phyloP scores from a whole-genome alignment of 2,329 filamentous ascomycete genomes.

The Verticillium isaacii region DNA sequence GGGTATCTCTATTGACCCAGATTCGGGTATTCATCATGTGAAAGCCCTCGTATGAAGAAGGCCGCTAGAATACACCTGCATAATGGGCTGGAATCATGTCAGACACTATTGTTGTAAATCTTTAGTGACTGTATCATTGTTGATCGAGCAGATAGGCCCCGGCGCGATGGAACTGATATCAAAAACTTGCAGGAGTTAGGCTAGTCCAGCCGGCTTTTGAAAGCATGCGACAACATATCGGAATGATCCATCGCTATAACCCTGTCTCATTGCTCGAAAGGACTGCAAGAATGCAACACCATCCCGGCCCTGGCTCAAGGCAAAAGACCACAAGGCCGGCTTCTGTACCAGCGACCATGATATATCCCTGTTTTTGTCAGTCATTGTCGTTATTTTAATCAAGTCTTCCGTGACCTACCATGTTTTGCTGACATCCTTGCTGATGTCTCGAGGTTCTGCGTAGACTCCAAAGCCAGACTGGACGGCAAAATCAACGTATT shows the following conservation, averaged over 20 bases:
- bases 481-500: slow-evolving; percentile 45
- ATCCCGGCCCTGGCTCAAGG: slow-evolving; percentile 54
- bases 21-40: slow-evolving; percentile 19
- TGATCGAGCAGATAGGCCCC: too few species aligned
- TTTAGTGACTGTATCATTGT: too few species aligned
- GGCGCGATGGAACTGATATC: too few species aligned
- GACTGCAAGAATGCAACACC: slow-evolving; percentile 57
- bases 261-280: slow-evolving; percentile 56
- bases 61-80: too few species aligned
- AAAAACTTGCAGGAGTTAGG: too few species aligned
- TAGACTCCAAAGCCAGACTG: slow-evolving; percentile 41
- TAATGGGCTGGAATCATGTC: too few species aligned
- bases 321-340: slow-evolving; percentile 56
- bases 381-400: not conserved
- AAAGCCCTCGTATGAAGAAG: slow-evolving; percentile 7
- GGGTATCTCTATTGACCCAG: slow-evolving; percentile 19
- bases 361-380: slow-evolving; percentile 46
- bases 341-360: slow-evolving; percentile 56
- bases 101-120: too few species aligned
- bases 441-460: slow-evolving; percentile 49
- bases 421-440: slow-evolving; percentile 52
- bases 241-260: slow-evolving; percentile 54
- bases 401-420: slow-evolving; percentile 37
- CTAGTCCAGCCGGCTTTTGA: too few species aligned
- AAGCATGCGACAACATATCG: slow-evolving; percentile 37